Conservation (phyloP, 2,329 filamentous ascomycete genomes). For the Sarocladium kiliense region DNA sequence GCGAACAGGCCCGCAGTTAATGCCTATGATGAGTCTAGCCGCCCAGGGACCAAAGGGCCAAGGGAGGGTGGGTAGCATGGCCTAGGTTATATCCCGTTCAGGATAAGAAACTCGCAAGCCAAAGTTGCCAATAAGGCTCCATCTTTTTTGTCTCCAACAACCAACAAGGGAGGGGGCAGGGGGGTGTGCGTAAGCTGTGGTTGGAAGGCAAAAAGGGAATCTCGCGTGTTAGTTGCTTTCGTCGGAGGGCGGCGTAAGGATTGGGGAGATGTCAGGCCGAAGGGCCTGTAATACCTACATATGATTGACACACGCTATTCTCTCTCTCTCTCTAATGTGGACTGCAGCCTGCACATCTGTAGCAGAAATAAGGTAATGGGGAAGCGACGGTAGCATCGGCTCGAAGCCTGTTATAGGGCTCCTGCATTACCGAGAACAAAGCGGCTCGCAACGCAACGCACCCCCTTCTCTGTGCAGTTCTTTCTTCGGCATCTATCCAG, state of each 20-base stretch:
- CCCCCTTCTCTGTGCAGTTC: not conserved
- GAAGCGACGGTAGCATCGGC: too few relatives aligned
- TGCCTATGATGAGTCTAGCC: slow-evolving; percentile 8
- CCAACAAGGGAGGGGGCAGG: slow-evolving; percentile 5
- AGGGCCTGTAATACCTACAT: not conserved
- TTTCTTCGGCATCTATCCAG: not conserved
- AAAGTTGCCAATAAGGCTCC: slow-evolving; percentile 4
- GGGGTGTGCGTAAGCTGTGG: not conserved
- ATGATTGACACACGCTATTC: not conserved
- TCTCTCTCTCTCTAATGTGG: too few relatives aligned
- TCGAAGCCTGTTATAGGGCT: too few relatives aligned
- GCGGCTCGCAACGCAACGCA: not conserved
- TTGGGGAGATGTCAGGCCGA: not conserved
- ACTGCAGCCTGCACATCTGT: too few relatives aligned
- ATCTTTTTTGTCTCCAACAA: slow-evolving; percentile 1
- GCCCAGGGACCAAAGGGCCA: not conserved
- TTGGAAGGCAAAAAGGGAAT: not conserved
- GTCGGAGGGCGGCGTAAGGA: not conserved
- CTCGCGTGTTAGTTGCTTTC: not conserved
- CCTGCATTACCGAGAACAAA: too few relatives aligned
- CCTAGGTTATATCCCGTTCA: slow-evolving; percentile 7
- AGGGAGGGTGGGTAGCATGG: not conserved
- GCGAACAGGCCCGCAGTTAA: not conserved
- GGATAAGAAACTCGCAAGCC: not conserved
- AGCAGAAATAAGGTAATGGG: too few relatives aligned